phyloP scores from a whole-genome alignment of 164 flowering plant species.

The Liquidambar formosana region DNA sequence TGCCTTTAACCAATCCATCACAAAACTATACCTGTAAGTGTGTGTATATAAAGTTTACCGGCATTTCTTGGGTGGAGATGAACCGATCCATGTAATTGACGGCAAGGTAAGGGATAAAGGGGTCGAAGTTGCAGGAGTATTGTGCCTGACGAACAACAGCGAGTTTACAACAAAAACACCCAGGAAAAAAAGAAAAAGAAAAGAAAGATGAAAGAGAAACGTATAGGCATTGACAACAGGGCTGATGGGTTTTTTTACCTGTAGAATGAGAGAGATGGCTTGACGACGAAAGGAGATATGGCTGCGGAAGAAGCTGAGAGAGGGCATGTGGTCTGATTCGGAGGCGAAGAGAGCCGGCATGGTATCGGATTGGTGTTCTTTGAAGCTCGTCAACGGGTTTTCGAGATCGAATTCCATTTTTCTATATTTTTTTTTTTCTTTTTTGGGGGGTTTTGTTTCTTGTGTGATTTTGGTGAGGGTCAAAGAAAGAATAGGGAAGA shows the following conservation, averaged over 20 bases:
- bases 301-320: conserved; percentile 9
- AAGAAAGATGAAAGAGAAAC: neutral
- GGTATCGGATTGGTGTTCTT: conserved; percentile 27
- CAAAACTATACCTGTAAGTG: neutral
- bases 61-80: conserved; percentile 43
- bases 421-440: neutral
- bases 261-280: conserved; percentile 39
- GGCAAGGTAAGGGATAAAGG: conserved; percentile 54
- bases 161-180: conserved; percentile 2
- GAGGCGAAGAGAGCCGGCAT: conserved; percentile 39
- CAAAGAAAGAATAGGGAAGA: conserved; percentile 7
- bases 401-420: conserved; percentile 65
- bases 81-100: conserved; percentile 77
- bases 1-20: neutral
- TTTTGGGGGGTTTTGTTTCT: neutral
- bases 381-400: conserved; percentile 40
- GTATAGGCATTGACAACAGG: no score
- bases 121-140: conserved; percentile 40
- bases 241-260: conserved; percentile 29
- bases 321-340: conserved; percentile 67
- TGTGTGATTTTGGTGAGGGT: neutral
- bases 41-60: conserved; percentile 32
- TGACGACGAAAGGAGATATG: conserved; percentile 32
- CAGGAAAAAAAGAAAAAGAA: neutral
- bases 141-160: conserved; percentile 18